These are phyloP conservation scores for Scheffersomyces segobiensis DNA, from an alignment of 1,139 yeast genomes.

Conservation along the genomic window DNA sequence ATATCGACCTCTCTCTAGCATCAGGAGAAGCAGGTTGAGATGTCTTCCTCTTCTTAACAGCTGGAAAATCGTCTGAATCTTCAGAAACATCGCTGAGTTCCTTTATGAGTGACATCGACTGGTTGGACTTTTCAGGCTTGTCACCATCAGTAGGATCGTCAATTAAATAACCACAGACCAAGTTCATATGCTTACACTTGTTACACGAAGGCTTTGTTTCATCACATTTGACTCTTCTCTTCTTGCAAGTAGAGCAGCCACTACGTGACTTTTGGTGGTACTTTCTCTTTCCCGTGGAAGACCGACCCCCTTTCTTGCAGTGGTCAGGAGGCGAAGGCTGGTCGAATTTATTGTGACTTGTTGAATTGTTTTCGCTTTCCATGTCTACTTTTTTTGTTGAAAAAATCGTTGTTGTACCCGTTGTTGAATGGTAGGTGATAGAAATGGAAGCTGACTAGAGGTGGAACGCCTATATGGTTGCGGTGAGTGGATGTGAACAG, in stretches of 20 bases:
- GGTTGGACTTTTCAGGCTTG: background rate
- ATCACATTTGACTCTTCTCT: constrained; percentile 89
- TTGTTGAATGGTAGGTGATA: background rate
- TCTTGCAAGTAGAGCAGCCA: constrained; percentile 89
- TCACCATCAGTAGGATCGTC: constrained; percentile 21
- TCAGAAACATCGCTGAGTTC: background rate
- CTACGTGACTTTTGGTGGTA: constrained; percentile 84
- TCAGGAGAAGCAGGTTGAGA: background rate
- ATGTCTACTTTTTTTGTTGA: constrained; percentile 4
- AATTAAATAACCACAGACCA: constrained; percentile 62
- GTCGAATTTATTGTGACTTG: background rate
- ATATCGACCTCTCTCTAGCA: background rate
- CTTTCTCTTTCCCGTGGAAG: constrained; percentile 54
- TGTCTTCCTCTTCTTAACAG: constrained; percentile 8
- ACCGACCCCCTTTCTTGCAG: constrained; percentile 10
- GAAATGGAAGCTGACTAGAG: background rate
- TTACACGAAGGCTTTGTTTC: constrained; percentile 78
- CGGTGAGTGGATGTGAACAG: background rate
- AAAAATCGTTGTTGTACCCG: constrained; percentile 1
- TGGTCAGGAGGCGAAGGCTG: background rate
- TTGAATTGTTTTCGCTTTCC: constrained; percentile 1
- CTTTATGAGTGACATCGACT: background rate
- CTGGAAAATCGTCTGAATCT: background rate
- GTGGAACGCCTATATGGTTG: background rate
- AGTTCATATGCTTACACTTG: constrained; percentile 75